Base-by-base conservation (phyloP, 2,329 filamentous ascomycete genomes). In the Xylariaceae sp. region DNA sequence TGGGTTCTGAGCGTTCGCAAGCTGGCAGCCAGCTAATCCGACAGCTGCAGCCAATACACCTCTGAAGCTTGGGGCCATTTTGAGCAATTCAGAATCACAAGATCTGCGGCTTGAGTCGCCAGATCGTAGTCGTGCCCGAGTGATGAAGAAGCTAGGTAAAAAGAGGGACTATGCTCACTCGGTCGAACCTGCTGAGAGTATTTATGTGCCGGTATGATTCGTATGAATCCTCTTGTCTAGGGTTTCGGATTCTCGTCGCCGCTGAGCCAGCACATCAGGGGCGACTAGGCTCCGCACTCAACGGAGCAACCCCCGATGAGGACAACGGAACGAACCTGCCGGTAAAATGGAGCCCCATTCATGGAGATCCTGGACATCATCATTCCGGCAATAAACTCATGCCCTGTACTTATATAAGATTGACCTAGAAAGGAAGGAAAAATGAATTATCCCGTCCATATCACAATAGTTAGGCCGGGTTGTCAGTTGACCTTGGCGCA, bases 1-100 rank as follows among this genome's bases (percentile, higher is more conserved):
- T 2, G 58, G 56, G 37, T 59, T 59, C 34, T 60, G 58, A 40
- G 58, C 58, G 39, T 49, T 53, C 12, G 50, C 51, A 45, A 59
- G 37, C 31, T 57, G 55, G n/a, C 47, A 51, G 47, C 51, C 52
- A 47, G 56, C 58, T 47, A 60, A 29, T 37, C 51, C 51, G 9
- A 40, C 32, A 31, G 54, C 51, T 19, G 54, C 31, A 31, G 48
- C 47, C 34, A 60, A 12, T 29, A 60, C 41, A 35, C 35, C 54
- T 57, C 47, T 51, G 41, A 59, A 55, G 49, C 50, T 56, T 51
- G 51, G 54, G 11, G 54, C 51, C 58, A 60, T 60, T 5, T 45
- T 54, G 8, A 44, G 40, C 8, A 44, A 54, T 11, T n/a, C 34
- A 8, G 26, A 37, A 29, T 40, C 29, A 30, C 39, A 39, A 30